A percentile compares a stretch with the other conserved stretches of the same genome.
phyloP scores from a whole-genome alignment of 371 early-diverging fungal genomes.

The Zopfochytrium polystomum region DNA sequence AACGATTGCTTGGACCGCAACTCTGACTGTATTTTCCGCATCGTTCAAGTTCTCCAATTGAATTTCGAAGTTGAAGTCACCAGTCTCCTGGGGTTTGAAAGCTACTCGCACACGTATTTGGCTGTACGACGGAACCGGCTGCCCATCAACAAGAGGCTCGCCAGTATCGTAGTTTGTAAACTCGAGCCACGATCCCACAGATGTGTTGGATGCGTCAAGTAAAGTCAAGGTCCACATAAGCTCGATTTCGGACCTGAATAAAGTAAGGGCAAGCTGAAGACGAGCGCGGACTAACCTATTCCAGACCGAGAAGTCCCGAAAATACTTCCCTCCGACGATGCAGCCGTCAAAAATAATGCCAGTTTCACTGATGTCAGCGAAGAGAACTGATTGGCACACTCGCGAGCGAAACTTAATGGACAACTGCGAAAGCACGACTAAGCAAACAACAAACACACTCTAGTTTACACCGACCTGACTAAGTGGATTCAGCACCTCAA shows the following conservation, averaged over 20 bases:
- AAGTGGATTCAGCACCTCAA: background rate
- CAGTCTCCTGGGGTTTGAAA: constrained; percentile 82
- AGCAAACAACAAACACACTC: background rate
- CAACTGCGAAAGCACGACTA: constrained; percentile 46
- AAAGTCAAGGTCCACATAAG: constrained; percentile 82
- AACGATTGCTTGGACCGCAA: constrained; percentile 77
- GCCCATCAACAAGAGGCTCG: constrained; percentile 47
- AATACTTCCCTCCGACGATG: constrained; percentile 79
- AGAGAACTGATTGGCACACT: constrained; percentile 83
- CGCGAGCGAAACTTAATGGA: constrained; percentile 77
- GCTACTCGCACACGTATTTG: constrained; percentile 72
- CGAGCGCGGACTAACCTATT: constrained; percentile 53
- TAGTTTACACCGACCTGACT: background rate
- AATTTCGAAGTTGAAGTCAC: constrained; percentile 85
- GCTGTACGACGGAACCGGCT: constrained; percentile 68
- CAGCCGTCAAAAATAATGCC: constrained; percentile 93
- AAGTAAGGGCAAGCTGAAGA: background rate
- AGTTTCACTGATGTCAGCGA: constrained; percentile 84
- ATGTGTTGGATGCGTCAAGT: constrained; percentile 59
- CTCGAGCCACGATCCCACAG: constrained; percentile 56
- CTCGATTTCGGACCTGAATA: constrained; percentile 77
- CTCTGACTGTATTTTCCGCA: constrained; percentile 73
- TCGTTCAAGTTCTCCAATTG: constrained; percentile 90
- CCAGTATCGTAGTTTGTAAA: constrained; percentile 76
- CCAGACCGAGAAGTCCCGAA: constrained; percentile 83